Base-by-base conservation (phyloP, 257 asterid species). In the Orobanche coerulescens region DNA sequence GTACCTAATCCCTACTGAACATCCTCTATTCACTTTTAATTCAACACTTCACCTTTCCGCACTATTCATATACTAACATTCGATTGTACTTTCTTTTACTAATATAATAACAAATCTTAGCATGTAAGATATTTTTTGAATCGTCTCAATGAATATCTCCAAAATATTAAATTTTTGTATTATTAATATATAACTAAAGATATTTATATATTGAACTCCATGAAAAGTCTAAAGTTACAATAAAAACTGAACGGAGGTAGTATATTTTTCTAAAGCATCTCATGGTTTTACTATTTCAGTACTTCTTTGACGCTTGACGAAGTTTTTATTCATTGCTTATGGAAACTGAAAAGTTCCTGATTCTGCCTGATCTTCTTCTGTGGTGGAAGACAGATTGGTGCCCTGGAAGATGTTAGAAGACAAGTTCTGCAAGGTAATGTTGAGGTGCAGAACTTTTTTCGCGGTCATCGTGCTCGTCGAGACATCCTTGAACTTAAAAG, bases 351-450 rank as follows among this genome's bases (percentile, higher is more conserved):
- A n/a, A 37, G 0, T 1, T 24, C 26, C 37, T 37, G 46, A 43
- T 4, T 58, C 62, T 56, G 16, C 36, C 65, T 76, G 14, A 48
- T 79, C 4, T 64, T 63, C 44, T 47, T 61, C 55, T 66, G 61
- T 61, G 71, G 72, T 64, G 77, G 64, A 60, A 34, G 24, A 67
- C 75, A 93, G 99, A 78, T 93, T 74, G 85, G 73, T 76, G 76
- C 64, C 50, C 81, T 93, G 74, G 99, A 93, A 80, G 82, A 79
- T 67, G 64, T 71, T 30, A 77, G 90, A 58, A 78, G 75, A 61
- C 89, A 88, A 74, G 72, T 82, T 64, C 71, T 81, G 62, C 87
- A 80, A 73, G 97, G 97, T 64, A 79, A 80, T 48, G 74, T 71
- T 49, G 91, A 81, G 72, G 83, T 84, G 79, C 93, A 86, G 72